Base-by-base conservation (phyloP, 108 stramenopile species). In the Discostella stelligeroides region DNA sequence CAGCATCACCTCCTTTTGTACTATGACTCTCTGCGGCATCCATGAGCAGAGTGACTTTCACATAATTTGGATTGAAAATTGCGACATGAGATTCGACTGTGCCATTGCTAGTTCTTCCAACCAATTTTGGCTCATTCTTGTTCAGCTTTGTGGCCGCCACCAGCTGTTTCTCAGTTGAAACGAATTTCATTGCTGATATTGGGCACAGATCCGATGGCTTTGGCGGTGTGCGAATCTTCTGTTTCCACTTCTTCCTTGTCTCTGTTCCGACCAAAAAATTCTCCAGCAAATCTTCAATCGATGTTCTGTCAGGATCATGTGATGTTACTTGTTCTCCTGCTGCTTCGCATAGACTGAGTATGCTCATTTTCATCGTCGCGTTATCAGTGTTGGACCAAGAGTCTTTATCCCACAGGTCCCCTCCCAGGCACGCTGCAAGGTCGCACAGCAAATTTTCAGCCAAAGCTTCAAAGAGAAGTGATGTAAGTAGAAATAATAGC, bases 191-290 rank as follows among this genome's bases (percentile, higher is more conserved):
- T 41, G 11, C 45, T 27, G 48, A 25, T 14, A 65, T 51, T 23
- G 46, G 47, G 5, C 64, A 46, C 13, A 65, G 27, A 1, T 18
- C 45, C 23, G 64, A 65, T 49, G 48, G 27, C 47, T 65, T 65
- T 49, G 64, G 64, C 30, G 48, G 46, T 29, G n/a, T 34, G 18
- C 43, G 41, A 15, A 30, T 65, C 17, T 49, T 41, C 50, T 65
- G 64, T 41, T 50, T 65, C 64, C 64, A 65, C 20, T 34, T 38
- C 30, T 65, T 46, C n/a, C n/a, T n/a, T n/a, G n/a, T n/a, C n/a
- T n/a, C n/a, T n/a, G n/a, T n/a, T n/a, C n/a, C n/a, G n/a, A 46
- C 41, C 13, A 14, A 51, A 30, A 39, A 50, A 64, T 40, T 38
- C 3, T 23, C 18, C n/a, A 46, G 45, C 17, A 46, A 46, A 17